Percentiles rank a stretch among this genome's conserved stretches.
Conservation (phyloP, 495 filamentous ascomycete species). For the Aspergillus cristatus region DNA sequence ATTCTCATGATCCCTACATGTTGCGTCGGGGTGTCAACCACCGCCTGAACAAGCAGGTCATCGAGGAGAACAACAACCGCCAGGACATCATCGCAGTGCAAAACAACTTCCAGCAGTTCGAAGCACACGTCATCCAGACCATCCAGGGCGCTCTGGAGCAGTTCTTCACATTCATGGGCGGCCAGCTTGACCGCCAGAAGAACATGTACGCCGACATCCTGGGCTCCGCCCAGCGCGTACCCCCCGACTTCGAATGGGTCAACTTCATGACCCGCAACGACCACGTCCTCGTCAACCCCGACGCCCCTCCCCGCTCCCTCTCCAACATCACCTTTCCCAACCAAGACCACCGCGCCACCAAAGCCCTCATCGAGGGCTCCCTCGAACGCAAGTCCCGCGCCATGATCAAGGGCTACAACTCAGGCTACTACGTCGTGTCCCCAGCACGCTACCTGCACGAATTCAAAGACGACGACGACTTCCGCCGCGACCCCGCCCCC, state of each 20-base stretch:
- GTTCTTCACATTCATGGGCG: constrained; percentile 66
- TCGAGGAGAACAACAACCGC: constrained; percentile 89
- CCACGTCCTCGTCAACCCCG: constrained; percentile 69
- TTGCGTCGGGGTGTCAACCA: constrained; percentile 71
- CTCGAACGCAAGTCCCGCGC: constrained; percentile 81
- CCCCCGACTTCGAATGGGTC: constrained; percentile 88
- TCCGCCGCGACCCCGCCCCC: constrained; percentile 68
- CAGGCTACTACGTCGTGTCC: constrained; percentile 84
- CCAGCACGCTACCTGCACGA: constrained; percentile 83
- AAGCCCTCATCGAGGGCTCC: constrained; percentile 74
- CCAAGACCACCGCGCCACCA: constrained; percentile 70
- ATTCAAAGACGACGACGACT: constrained; percentile 87
- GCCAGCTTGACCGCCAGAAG: constrained; percentile 72
- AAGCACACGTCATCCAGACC: constrained; percentile 74
- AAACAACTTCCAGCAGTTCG: constrained; percentile 79
- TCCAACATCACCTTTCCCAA: constrained; percentile 75
- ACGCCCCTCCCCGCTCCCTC: constrained; percentile 59
- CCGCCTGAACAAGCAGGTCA: constrained; percentile 79
- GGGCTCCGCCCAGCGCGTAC: constrained; percentile 63
- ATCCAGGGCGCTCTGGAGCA: constrained; percentile 71
- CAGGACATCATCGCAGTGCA: constrained; percentile 85
- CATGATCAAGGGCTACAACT: constrained; percentile 65
- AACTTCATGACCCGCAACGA: constrained; percentile 64
- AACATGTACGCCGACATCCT: constrained; percentile 78
- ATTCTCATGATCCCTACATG: constrained; percentile 78